Evolutionary conservation across 768 basidiomycete genomes (phyloP), one percentile per base, ranked within the genome.

Genomic region (Phaeotremella skinneri): DNA sequence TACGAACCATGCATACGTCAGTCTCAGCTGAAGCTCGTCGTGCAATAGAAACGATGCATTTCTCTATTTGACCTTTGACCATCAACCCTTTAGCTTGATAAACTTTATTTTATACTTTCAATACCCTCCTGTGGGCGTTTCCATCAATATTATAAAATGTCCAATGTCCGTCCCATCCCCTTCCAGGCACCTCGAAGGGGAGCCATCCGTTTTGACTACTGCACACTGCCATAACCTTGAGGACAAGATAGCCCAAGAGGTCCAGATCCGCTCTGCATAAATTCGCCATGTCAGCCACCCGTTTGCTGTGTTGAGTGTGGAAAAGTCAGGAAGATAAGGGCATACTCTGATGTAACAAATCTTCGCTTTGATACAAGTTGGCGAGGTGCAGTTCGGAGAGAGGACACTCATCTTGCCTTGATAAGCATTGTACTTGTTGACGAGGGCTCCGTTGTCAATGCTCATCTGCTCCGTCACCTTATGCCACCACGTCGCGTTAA

Each of bases 401-500:
- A 77, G 79, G 29, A 84, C 74, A 4, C 87, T 87, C 56, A 80
- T 80, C 77, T 89, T 90, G 42, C 87, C 86, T 74, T 90, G 88
- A 64, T 85, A 81, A 0, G 80, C 82, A 59, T 83, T 87, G 79
- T 88, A 89, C 13, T 79, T 80, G 83, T 87, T 56, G 34, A 61
- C 32, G 48, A 52, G 3, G 63, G 53, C 41, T 43, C 51, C 53
- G 53, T 55, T 68, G 69, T 89, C 79, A 9, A 76, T 72, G 66
- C 82, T 55, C 53, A 72, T 63, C 45, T 63, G 52, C 39, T 68
- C 67, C 9, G 88, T 89, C 41, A 89, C 86, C 47, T 75, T 82
- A 66, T 89, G 88, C 88, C 88, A 89, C 85, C 86, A 89, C 9
- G 88, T 89, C 5, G 86, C 86, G 60, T 89, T 89, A 61, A 90